phyloP scores from a whole-genome alignment of 2,329 filamentous ascomycete species.

The Magnaporthiopsis rhizophila region DNA sequence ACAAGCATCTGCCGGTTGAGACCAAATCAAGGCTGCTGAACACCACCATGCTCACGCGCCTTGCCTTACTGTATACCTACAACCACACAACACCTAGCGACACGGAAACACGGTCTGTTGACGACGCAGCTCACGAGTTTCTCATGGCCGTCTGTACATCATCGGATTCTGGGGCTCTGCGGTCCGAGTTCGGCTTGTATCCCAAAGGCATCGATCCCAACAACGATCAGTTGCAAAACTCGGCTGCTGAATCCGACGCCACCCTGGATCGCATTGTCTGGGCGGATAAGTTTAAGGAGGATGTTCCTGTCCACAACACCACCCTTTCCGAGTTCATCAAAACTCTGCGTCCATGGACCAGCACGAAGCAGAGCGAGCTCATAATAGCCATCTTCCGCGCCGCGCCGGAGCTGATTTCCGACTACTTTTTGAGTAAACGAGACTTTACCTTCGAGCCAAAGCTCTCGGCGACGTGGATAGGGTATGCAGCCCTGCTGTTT shows the following conservation, averaged over 20 bases:
- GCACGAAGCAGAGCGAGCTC: constrained; percentile 71
- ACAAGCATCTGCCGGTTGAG: constrained; percentile 63
- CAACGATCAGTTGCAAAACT: background rate
- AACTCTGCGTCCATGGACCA: constrained; percentile 75
- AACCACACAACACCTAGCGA: constrained; percentile 42
- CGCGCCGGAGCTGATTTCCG: constrained; percentile 78
- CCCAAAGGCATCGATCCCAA: constrained; percentile 46
- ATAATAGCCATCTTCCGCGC: constrained; percentile 70
- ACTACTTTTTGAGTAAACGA: constrained; percentile 76
- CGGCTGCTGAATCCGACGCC: constrained; percentile 31
- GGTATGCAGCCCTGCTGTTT: constrained; percentile 84
- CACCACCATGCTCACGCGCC: constrained; percentile 61
- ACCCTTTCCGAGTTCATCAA: constrained; percentile 72
- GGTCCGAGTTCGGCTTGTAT: constrained; percentile 77
- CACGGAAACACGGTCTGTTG: constrained; percentile 49
- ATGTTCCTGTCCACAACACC: constrained; percentile 70
- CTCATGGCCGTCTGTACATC: constrained; percentile 69
- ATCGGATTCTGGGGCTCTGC: constrained; percentile 62
- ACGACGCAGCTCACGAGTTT: constrained; percentile 66
- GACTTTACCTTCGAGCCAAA: constrained; percentile 87
- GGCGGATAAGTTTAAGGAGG: constrained; percentile 57
- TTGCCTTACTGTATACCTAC: constrained; percentile 65
- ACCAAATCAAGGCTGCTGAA: constrained; percentile 71
- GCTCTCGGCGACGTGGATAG: constrained; percentile 87
- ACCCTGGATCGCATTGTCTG: constrained; percentile 63